These are phyloP conservation scores for Lathyrus sativus DNA, from an alignment of 306 rosid genomes.

Conservation along the genomic window DNA sequence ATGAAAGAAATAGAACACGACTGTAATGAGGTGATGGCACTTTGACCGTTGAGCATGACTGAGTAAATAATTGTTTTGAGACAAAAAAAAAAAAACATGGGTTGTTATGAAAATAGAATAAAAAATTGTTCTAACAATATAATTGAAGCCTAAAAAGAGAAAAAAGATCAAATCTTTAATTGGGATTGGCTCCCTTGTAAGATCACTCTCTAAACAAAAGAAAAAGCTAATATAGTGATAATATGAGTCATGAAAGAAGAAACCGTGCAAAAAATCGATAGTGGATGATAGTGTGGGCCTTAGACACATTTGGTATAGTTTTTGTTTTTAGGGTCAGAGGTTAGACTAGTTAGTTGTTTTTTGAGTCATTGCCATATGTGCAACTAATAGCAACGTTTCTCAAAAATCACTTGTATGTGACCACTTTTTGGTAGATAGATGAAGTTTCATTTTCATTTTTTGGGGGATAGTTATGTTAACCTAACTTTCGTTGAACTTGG, in stretches of 20 bases:
- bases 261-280: background rate
- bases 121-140: background rate
- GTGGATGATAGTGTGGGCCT: constrained; percentile 44
- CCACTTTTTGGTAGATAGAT: background rate
- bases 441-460: constrained; percentile 31
- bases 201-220: constrained; percentile 34
- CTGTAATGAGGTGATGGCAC: too few relatives aligned
- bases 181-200: constrained; percentile 28
- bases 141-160: background rate
- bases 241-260: constrained; percentile 27
- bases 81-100: background rate
- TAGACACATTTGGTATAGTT: background rate
- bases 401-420: constrained; percentile 17
- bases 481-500: constrained; percentile 46
- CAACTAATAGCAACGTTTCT: constrained; percentile 25
- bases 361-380: constrained; percentile 48
- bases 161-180: background rate
- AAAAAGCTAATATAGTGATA: constrained; percentile 28
- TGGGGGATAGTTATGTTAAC: constrained; percentile 34
- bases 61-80: background rate
- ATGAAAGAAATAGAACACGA: too few relatives aligned
- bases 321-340: constrained; percentile 23
- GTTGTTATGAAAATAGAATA: background rate
- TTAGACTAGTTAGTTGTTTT: constrained; percentile 24
- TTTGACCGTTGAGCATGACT: too few relatives aligned